Percentiles rank a stretch among this genome's conserved stretches.
Conservation (phyloP, 2,329 filamentous ascomycete genomes). For the Chaetomium strumarium region DNA sequence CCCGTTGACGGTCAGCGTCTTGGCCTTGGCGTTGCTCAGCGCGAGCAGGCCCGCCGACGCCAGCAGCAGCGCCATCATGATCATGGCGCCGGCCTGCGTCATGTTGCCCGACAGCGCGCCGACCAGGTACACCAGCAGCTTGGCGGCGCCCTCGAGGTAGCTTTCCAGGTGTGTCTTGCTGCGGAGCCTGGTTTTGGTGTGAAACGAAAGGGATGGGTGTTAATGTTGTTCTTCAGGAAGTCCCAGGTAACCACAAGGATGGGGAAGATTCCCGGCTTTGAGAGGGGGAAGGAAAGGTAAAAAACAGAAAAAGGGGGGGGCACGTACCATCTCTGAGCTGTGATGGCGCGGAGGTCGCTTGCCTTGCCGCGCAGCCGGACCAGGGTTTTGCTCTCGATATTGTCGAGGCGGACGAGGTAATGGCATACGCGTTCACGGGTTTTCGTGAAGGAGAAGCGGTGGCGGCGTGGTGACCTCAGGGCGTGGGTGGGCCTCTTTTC, state of each 20-base stretch:
- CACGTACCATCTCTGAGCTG: slow-evolving; percentile 40
- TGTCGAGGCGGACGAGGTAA: slow-evolving; percentile 10
- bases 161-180: slow-evolving; percentile 45
- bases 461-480: not conserved
- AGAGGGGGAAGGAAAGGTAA: not conserved
- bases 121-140: slow-evolving; percentile 52
- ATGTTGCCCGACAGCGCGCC: slow-evolving; percentile 52
- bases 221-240: no score
- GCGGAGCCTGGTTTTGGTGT: slow-evolving; percentile 37
- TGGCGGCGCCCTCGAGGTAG: slow-evolving; percentile 47
- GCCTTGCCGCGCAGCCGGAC: slow-evolving; percentile 48
- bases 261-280: not conserved
- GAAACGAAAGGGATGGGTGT: no score
- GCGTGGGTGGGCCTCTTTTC: not conserved
- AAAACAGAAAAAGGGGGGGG: no score
- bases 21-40: slow-evolving; percentile 46
- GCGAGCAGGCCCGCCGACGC: slow-evolving; percentile 48
- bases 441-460: not conserved
- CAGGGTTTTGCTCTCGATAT: slow-evolving; percentile 38
- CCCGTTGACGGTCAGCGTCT: slow-evolving; percentile 46
- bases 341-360: slow-evolving; percentile 54
- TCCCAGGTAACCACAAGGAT: not conserved
- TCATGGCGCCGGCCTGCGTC: slow-evolving; percentile 44
- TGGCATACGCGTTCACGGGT: slow-evolving; percentile 2
- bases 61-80: slow-evolving; percentile 47